Base-by-base conservation (phyloP, 2,329 filamentous ascomycete genomes). In the Cladophialophora chaetospira region DNA sequence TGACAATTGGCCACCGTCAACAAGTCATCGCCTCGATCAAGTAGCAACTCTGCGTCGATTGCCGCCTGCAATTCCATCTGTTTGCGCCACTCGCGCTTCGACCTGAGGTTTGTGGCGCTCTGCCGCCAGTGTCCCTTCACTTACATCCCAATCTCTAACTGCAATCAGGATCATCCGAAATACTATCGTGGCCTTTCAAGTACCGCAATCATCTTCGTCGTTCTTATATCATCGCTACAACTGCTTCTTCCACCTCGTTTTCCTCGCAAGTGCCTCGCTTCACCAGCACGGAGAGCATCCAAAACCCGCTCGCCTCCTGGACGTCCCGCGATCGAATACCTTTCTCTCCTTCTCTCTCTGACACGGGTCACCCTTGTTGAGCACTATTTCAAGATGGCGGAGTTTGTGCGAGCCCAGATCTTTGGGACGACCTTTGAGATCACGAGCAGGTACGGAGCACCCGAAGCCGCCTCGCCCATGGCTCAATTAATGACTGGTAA, bases 341-440 rank as follows among this genome's bases (percentile, higher is more conserved):
- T 19, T 42, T 28, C 6, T 33, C 25, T 42, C 21, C 13, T 28
- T 15, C 26, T 23, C 13, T 28, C 13, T 3, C 36, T 15, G 26
- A 28, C 23, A 19, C 11, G 26, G 35, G 36, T 9, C n/a, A n/a
- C 36, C 23, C 15, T 35, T 51, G 8, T 42, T 40, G 23, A 36
- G 48, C 36, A 25, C 17, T 25, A n/a, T 28, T 8, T 36, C 28
- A 87, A 72, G 74, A 97, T 99, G 94, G 94, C 94, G 75, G 94
- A 99, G 83, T 99, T 99, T 77, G 91, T 99, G 72, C 89, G 94
- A 78, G 92, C 93, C 73, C 93, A 97, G 83, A 97, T 99, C 76
- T 99, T 99, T 73, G 94, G 94, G 74, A 99, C 94, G 62, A 97
- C 94, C 68, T 99, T 99, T 73, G 94, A 99, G 85, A 97, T 97